These are phyloP conservation scores for Tieghemostelium lacteum DNA, from an alignment of 78 protist species.

Conservation along the genomic window DNA sequence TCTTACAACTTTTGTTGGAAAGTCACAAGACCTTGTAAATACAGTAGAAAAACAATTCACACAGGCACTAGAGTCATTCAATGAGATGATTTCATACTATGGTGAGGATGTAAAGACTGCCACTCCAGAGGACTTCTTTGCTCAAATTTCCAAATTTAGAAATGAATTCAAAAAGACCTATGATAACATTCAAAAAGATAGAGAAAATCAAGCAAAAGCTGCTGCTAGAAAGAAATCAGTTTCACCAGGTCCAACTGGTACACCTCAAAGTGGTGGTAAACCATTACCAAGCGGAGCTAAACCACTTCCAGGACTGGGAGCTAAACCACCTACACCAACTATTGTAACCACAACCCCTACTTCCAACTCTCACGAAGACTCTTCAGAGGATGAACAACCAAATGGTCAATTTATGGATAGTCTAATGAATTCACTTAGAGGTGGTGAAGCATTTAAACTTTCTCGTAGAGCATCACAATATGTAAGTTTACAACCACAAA, in stretches of 20 bases:
- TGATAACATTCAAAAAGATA: slow-evolving; percentile 20
- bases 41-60: slow-evolving; percentile 37
- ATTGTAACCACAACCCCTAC: background rate
- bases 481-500: background rate
- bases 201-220: slow-evolving; percentile 20
- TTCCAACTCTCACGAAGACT: background rate
- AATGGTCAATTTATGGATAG: slow-evolving; percentile 36
- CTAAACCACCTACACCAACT: background rate
- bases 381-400: slow-evolving; percentile 47
- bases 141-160: slow-evolving; percentile 27
- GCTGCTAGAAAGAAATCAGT: slow-evolving; percentile 50
- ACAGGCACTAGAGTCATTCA: slow-evolving; percentile 30
- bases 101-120: slow-evolving; percentile 69
- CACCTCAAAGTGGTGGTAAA: background rate
- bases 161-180: slow-evolving; percentile 32
- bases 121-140: slow-evolving; percentile 65
- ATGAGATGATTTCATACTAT: background rate
- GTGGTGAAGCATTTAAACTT: slow-evolving; percentile 61
- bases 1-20: slow-evolving; percentile 2
- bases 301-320: background rate
- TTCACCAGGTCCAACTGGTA: background rate
- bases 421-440: slow-evolving; percentile 42
- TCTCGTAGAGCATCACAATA: slow-evolving; percentile 42
- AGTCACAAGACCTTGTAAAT: slow-evolving; percentile 14
- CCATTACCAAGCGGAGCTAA: background rate